Evolutionary conservation across 2,329 filamentous ascomycete genomes (phyloP).

Genomic region (Xylaria sp.): DNA sequence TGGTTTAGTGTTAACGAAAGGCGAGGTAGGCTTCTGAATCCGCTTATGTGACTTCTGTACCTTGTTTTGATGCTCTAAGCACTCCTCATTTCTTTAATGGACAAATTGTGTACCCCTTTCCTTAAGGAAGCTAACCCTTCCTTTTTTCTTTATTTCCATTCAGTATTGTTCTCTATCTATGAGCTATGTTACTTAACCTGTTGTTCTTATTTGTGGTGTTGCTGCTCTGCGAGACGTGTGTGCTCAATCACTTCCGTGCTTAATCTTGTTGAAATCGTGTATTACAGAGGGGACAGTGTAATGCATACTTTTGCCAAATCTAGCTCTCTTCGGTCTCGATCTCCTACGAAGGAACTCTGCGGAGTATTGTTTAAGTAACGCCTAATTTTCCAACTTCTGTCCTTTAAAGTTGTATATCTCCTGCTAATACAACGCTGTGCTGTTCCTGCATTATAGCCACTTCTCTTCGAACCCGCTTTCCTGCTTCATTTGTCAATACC

Average conservation of each 20-base stretch:
- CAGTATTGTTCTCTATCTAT: too few relatives aligned
- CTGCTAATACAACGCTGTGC: constrained; percentile 12
- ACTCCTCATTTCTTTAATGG: too few relatives aligned
- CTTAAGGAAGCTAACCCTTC: background rate
- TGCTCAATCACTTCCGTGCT: background rate
- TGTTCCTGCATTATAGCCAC: constrained; percentile 1
- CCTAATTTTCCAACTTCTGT: constrained; percentile 18
- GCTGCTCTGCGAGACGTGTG: constrained; percentile 9
- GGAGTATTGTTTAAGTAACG: constrained; percentile 5
- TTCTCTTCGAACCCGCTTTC: constrained; percentile 20
- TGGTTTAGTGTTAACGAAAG: constrained; percentile 8
- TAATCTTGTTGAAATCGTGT: background rate
- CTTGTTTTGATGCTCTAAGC: constrained; percentile 10
- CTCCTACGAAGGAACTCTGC: background rate
- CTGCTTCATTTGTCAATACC: constrained; percentile 27
- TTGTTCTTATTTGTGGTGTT: constrained; percentile 14
- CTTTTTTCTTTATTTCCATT: constrained; percentile 3
- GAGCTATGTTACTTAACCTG: constrained; percentile 8
- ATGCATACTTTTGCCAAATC: too few relatives aligned
- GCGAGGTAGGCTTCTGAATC: background rate
- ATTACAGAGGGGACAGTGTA: too few relatives aligned
- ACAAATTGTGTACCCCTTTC: constrained; percentile 16
- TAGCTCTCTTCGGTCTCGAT: background rate
- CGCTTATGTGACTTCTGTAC: constrained; percentile 1
- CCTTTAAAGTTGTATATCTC: constrained; percentile 19